Base-by-base conservation (phyloP, 2,329 filamentous ascomycete species). In the Lachnellula subtilissima region DNA sequence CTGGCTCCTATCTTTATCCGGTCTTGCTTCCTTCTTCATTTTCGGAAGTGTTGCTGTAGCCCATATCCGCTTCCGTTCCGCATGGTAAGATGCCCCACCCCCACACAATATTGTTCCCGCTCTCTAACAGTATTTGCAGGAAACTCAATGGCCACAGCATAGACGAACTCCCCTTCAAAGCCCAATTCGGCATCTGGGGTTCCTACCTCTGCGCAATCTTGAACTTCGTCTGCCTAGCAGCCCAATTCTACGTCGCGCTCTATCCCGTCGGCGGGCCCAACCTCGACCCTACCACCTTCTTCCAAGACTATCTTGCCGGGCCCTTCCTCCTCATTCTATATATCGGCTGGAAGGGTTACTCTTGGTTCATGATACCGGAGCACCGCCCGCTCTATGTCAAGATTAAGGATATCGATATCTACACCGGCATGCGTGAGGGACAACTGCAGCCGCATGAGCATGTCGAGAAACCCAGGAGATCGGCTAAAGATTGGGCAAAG, bases 1-100 rank as follows among this genome's bases (percentile, higher is more conserved):
- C 60, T 87, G 85, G 85, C 78, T 88, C 2, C 77, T 83, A 25
- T 81, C 84, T 5, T 73, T 87, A 12, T 86, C 83, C 2, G 84
- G 82, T 53, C 76, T 87, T 1, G 79, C 80, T 12, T 78, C 82
- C 23, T 76, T 87, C 46, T 87, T 68, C 54, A 67, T 83, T 15
- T 88, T 84, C 84, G 82, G 77, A 22, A 83, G 79, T 47, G 85
- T 88, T 64, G 86, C 83, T 67, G 68, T 84, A 17, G 78, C 83
- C 2, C 86, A 89, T 64, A 87, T 89, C 66, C 83, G 86, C 19
- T 87, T 86, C 78, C 83, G 85, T 39, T 61, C 66, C 4, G 85
- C 83, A 0, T 87, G 84, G 84, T 40, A 40, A 40, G 1, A 32
- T 32, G 11, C 28, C 28, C 28, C 28, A 12, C 28, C 9, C 11